phyloP scores from a whole-genome alignment of 768 basidiomycete genomes.

The Lentinula sp. region DNA sequence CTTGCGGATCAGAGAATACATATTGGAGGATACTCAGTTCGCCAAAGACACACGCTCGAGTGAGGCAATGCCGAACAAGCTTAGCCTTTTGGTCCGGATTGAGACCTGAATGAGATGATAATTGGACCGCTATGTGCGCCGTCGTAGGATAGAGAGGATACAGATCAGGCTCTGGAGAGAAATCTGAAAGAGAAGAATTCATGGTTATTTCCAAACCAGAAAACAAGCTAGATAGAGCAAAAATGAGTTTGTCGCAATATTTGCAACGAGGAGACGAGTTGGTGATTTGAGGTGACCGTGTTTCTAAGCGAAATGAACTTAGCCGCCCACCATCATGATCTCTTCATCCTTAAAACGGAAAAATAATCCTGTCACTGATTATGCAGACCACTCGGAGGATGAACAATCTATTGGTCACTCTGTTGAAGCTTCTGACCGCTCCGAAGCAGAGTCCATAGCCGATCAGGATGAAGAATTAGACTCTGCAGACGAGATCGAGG shows the following conservation, averaged over 20 bases:
- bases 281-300: not conserved
- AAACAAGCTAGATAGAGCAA: not conserved
- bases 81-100: slow-evolving; percentile 59
- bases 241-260: not conserved
- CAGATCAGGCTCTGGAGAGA: slow-evolving; percentile 74
- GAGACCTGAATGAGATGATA: slow-evolving; percentile 65
- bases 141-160: slow-evolving; percentile 73
- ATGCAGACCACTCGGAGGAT: slow-evolving; percentile 10
- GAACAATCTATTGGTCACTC: not conserved
- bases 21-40: slow-evolving; percentile 69
- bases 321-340: slow-evolving; percentile 1
- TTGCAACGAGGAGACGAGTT: not conserved
- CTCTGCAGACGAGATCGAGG: slow-evolving; percentile 62
- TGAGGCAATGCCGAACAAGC: slow-evolving; percentile 69
- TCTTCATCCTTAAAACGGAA: slow-evolving; percentile 34
- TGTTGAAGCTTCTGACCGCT: slow-evolving; percentile 14
- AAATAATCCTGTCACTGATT: slow-evolving; percentile 27
- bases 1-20: slow-evolving; percentile 62
- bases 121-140: slow-evolving; percentile 51
- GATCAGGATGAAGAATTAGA: slow-evolving; percentile 28
- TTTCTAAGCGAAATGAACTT: slow-evolving; percentile 3
- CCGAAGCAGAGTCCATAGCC: slow-evolving; percentile 20
- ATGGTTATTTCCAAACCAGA: not conserved
- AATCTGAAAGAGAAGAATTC: slow-evolving; percentile 33
- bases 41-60: slow-evolving; percentile 73